Percentiles rank a stretch among this genome's conserved stretches.
Evolutionary conservation across 306 rosid genomes (phyloP).

Genomic region (Dryas octopetala): DNA sequence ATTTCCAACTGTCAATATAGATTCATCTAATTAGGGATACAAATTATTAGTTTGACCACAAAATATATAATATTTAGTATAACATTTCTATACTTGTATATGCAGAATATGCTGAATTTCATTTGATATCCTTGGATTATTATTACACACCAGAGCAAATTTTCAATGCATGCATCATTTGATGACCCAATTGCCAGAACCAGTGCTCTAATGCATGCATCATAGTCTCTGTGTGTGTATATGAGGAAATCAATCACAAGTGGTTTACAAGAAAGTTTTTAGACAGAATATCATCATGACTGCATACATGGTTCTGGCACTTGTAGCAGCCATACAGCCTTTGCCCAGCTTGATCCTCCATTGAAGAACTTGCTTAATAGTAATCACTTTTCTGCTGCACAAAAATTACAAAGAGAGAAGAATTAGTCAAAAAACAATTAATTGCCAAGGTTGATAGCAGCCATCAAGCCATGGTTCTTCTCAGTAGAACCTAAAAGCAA

Average conservation of each 20-base stretch:
- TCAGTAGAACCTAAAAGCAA: conserved; percentile 7
- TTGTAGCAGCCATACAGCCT: conserved; percentile 64
- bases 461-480: conserved; percentile 12
- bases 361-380: conserved; percentile 33
- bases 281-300: conserved; percentile 65
- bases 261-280: conserved; percentile 64
- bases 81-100: too few relatives aligned
- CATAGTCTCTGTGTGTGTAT: too few relatives aligned
- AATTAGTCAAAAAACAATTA: background rate
- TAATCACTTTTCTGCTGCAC: conserved; percentile 24
- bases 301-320: conserved; percentile 63
- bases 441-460: conserved; percentile 19
- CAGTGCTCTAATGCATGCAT: background rate
- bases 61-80: too few relatives aligned
- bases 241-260: background rate
- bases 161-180: background rate
- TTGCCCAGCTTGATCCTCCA: conserved; percentile 46
- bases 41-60: too few relatives aligned
- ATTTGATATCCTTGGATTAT: too few relatives aligned
- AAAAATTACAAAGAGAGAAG: conserved; percentile 2
- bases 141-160: background rate
- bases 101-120: too few relatives aligned
- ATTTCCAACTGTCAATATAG: too few relatives aligned
- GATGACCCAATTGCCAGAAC: too few relatives aligned
- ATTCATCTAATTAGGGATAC: too few relatives aligned